These are phyloP conservation scores for Cyclocybe cylindracea DNA, from an alignment of 768 basidiomycete species.

Conservation along the genomic window DNA sequence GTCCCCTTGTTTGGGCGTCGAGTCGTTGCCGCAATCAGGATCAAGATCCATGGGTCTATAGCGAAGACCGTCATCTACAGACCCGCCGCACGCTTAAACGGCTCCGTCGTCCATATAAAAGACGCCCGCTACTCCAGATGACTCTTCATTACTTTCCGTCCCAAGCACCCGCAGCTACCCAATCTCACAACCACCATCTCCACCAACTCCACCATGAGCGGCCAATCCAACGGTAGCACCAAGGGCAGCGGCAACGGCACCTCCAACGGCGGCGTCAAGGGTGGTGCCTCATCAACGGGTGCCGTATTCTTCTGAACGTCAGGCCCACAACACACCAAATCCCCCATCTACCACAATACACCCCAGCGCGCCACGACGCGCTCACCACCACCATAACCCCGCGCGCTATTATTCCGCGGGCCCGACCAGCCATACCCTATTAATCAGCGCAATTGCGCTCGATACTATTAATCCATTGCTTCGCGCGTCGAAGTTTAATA, in stretches of 20 bases:
- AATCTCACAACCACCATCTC: conserved; percentile 1
- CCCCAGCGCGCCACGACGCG: neutral
- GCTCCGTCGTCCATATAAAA: conserved; percentile 28
- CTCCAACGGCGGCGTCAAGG: conserved; percentile 43
- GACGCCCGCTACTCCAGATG: conserved; percentile 22
- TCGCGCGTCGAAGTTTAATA: conserved; percentile 21
- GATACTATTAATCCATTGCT: conserved; percentile 16
- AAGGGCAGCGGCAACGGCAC: conserved; percentile 27
- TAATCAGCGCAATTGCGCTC: conserved; percentile 10
- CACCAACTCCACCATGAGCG: conserved; percentile 34
- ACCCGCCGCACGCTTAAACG: conserved; percentile 24
- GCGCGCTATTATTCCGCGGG: conserved; percentile 11
- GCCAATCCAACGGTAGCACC: conserved; percentile 38
- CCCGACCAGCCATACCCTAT: conserved; percentile 12
- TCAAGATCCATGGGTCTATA: conserved; percentile 29
- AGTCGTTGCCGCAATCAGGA: conserved; percentile 38
- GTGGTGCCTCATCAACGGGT: conserved; percentile 49
- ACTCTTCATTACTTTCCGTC: conserved; percentile 31
- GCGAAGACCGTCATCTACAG: conserved; percentile 13
- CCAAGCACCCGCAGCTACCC: conserved; percentile 10
- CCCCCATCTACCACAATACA: neutral
- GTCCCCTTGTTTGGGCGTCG: conserved; percentile 35
- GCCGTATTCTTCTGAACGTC: conserved; percentile 60
- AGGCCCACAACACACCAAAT: conserved; percentile 8
- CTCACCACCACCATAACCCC: conserved; percentile 4